Base-by-base conservation (phyloP, 208 protist genomes). In the Trypanosoma platydactyli region DNA sequence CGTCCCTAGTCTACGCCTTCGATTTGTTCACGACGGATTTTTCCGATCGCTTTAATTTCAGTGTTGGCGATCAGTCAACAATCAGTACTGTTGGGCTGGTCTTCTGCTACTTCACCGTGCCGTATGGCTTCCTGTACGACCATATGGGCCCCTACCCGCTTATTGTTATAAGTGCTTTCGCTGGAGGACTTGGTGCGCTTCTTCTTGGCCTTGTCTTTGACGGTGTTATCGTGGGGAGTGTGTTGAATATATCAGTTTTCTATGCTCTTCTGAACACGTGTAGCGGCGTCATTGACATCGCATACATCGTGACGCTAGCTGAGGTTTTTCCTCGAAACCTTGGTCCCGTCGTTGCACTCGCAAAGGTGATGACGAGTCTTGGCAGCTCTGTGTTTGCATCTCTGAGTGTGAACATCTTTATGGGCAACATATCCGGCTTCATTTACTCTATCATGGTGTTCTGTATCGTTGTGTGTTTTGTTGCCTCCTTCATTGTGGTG, bases 311-410 rank as follows among this genome's bases (percentile, higher is more conserved):
- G 83, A 73, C 83, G 3, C 38, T 84, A 12, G 64, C 84, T 12
- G 68, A 64, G 44, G 85, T 54, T 65, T 88, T 88, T 49, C 79
- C 83, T 30, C 30, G 67, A 16, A 77, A 55, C 2, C 78, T 74
- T 16, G 80, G 79, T 5, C 65, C 66, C 25, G 68, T 77, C 15
- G 76, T 88, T 18, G 15, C 62, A 80, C 41, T 68, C 91, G 13
- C 72, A n/a, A 90, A 90, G 76, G 84, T 90, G 46, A 86, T 90
- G 84, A 83, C 84, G 3, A 71, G 80, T n/a, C 68, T 90, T 24
- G 84, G 84, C 54, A 79, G 80, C 74, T 86, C 84, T 11, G 64
- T 84, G 22, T 46, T 84, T n/a, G 61, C 84, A 1, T 65, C 70
- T 9, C 24, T 90, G 38, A 80, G 72, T 58, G 54, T 57, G 38